These are phyloP conservation scores for Penicillium sp. DNA, from an alignment of 2,329 filamentous ascomycete species.

Conservation along the genomic window DNA sequence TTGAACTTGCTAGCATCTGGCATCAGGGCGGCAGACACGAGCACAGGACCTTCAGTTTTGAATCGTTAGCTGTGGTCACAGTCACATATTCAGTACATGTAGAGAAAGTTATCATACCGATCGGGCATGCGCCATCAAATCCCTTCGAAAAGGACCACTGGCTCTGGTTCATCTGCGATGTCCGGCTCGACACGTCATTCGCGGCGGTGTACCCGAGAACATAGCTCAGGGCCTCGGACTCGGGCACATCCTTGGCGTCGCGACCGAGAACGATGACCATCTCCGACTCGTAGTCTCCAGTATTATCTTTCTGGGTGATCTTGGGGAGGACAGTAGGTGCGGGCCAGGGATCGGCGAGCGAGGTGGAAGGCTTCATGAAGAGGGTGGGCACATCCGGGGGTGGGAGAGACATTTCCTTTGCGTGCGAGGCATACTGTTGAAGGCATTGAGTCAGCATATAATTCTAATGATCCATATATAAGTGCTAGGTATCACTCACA, in stretches of 20 bases:
- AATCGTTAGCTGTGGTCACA: not conserved
- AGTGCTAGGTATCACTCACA: slow-evolving; percentile 29
- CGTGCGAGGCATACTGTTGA: slow-evolving; percentile 49
- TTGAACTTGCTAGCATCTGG: slow-evolving; percentile 35
- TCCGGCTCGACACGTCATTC: slow-evolving; percentile 64
- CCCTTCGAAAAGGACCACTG: slow-evolving; percentile 62
- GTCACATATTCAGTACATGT: not conserved
- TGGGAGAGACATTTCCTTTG: slow-evolving; percentile 53
- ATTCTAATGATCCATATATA: not conserved
- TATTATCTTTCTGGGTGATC: slow-evolving; percentile 53
- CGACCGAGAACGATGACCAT: slow-evolving; percentile 57
- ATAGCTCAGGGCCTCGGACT: slow-evolving; percentile 58
- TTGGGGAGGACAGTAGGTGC: slow-evolving; percentile 55
- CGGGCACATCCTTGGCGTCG: slow-evolving; percentile 55
- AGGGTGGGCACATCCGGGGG: slow-evolving; percentile 57
- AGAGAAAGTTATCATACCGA: slow-evolving; percentile 35
- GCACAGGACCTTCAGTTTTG: slow-evolving; percentile 44
- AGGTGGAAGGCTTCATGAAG: slow-evolving; percentile 59
- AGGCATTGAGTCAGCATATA: not conserved
- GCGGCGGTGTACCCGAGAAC: slow-evolving; percentile 63
- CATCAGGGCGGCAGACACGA: slow-evolving; percentile 45
- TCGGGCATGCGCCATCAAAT: slow-evolving; percentile 57
- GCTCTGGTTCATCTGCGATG: slow-evolving; percentile 54
- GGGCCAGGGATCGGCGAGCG: slow-evolving; percentile 55
- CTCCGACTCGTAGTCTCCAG: slow-evolving; percentile 61